Conservation (phyloP, 2,329 filamentous ascomycete genomes). For the Escovopsis weberi region DNA sequence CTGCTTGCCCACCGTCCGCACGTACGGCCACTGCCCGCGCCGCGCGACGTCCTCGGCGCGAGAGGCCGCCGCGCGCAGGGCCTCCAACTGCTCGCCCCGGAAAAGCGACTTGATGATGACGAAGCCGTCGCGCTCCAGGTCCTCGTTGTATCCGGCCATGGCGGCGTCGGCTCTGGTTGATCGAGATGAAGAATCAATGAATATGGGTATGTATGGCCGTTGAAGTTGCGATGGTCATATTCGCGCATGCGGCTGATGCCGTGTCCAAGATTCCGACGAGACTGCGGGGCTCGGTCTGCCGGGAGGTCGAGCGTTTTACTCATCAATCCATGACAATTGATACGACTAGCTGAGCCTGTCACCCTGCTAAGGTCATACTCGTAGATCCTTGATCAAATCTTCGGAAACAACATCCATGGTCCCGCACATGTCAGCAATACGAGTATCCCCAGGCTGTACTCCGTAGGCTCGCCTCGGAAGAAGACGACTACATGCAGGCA, state of each 20-base stretch:
- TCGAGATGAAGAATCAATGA: slow-evolving; percentile 5
- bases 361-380: too few relatives aligned
- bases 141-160: slow-evolving; percentile 14
- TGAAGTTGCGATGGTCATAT: background rate
- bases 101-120: slow-evolving; percentile 56
- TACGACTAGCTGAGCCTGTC: too few relatives aligned
- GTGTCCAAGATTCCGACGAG: too few relatives aligned
- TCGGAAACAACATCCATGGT: too few relatives aligned
- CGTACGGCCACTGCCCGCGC: slow-evolving; percentile 61
- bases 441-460: too few relatives aligned
- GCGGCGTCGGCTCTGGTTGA: background rate
- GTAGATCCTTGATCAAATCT: too few relatives aligned
- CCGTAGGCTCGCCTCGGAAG: too few relatives aligned
- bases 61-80: slow-evolving; percentile 45
- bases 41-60: slow-evolving; percentile 47
- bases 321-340: too few relatives aligned
- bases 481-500: too few relatives aligned
- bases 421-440: too few relatives aligned
- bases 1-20: slow-evolving; percentile 77
- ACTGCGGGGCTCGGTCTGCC: too few relatives aligned
- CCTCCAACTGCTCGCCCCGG: slow-evolving; percentile 34
- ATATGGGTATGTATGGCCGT: slow-evolving; percentile 4
- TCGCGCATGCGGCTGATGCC: background rate
- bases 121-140: slow-evolving; percentile 59
- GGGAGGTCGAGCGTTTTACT: too few relatives aligned